Evolutionary conservation across 805 yeast genomes (phyloP).

Genomic region (Yarrowia deformans): DNA sequence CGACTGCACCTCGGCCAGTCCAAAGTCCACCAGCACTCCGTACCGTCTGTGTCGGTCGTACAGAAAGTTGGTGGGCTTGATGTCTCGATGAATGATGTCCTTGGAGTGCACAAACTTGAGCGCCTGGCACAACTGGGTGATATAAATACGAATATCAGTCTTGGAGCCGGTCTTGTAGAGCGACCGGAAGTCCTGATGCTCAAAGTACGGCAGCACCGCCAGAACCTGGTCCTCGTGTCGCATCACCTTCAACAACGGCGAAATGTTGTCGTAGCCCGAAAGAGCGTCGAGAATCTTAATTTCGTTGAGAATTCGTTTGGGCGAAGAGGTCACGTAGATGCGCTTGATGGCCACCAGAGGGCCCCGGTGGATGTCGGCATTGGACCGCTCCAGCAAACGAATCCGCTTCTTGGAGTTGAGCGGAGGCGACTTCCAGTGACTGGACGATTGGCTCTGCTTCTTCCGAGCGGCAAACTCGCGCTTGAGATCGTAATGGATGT

Average conservation of each 20-base stretch:
- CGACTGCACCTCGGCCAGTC: constrained; percentile 75
- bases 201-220: constrained; percentile 89
- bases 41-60: constrained; percentile 69
- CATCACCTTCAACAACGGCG: constrained; percentile 87
- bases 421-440: constrained; percentile 30
- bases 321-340: constrained; percentile 94
- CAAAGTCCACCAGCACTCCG: constrained; percentile 92
- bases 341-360: constrained; percentile 83
- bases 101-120: constrained; percentile 74
- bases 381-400: constrained; percentile 12
- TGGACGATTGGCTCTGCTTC: neutral
- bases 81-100: constrained; percentile 89
- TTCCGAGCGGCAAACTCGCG: constrained; percentile 40
- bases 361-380: neutral
- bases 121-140: constrained; percentile 79
- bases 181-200: constrained; percentile 85
- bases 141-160: constrained; percentile 79
- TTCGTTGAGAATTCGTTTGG: constrained; percentile 88
- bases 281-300: constrained; percentile 63
- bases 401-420: constrained; percentile 28
- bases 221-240: constrained; percentile 90
- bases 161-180: constrained; percentile 82
- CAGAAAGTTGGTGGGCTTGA: constrained; percentile 82
- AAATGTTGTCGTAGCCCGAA: constrained; percentile 61
- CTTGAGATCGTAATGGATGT: constrained; percentile 52